Base-by-base conservation (phyloP, 345 rosid species). In the Aquilaria sinensis region DNA sequence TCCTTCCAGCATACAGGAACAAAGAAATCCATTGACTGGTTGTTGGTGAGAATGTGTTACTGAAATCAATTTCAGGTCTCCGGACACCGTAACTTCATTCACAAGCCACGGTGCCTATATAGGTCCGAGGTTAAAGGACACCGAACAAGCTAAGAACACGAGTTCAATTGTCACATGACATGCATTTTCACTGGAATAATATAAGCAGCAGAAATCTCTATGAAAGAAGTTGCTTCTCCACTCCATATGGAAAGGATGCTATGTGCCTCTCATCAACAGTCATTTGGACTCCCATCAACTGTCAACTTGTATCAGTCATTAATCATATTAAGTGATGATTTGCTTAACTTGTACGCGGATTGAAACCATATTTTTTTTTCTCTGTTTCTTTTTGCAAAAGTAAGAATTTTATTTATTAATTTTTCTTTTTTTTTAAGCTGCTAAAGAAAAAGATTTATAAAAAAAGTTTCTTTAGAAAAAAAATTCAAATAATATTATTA, bases 231-330 rank as follows among this genome's bases (percentile, higher is more conserved):
- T 82, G 90, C 99, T 75, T 90, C 99, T 9, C 91, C 89, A 75
- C 23, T 23, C 23, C 23, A 23, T 79, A 90, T 68, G 96, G 92
- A 69, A 94, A 94, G 47, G 99, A 94, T 51, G 97, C 86, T 67
- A 86, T 68, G 78, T 90, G 96, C 84, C 88, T 94, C 69, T 97
- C 99, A 71, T 94, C 99, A 62, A 90, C 87, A 23, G 96, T 94
- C 84, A 80, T 90, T 73, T 90, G 97, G 63, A 88, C 82, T 69
- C 99, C 97, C 23, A 23, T 23, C 23, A 23, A 23, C 23, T 23
- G 23, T 23, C 23, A 23, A 23, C 23, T 23, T 23, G 23, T 23
- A 23, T 23, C 23, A 23, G 23, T 23, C 23, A 23, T 23, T 23
- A 23, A 23, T 0, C 23, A 23, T 23, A 23, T 23, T 23, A 23